phyloP scores from a whole-genome alignment of 139 green algal species.

The Chlamydomonas urium region DNA sequence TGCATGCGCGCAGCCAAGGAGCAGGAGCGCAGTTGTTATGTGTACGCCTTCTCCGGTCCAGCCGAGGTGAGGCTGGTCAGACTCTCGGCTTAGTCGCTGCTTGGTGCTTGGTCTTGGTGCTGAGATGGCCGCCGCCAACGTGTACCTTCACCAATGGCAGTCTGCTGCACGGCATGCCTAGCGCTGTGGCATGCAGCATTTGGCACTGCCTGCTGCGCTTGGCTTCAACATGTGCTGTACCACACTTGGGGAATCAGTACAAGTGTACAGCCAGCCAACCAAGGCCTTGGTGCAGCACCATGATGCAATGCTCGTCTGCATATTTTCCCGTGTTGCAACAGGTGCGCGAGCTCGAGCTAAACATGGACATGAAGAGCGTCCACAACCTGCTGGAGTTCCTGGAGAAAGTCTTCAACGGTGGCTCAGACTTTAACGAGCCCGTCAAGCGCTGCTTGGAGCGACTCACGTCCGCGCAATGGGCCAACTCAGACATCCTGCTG shows the following conservation, averaged over 20 bases:
- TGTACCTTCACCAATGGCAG: neutral
- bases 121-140: neutral
- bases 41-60: slow-evolving; percentile 87
- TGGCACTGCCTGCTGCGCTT: too few species aligned
- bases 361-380: slow-evolving; percentile 43
- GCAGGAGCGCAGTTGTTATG: slow-evolving; percentile 73
- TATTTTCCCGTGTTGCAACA: too few species aligned
- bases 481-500: too few species aligned
- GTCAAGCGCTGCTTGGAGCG: slow-evolving; percentile 72
- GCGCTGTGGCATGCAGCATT: neutral
- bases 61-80: slow-evolving; percentile 25
- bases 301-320: too few species aligned
- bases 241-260: too few species aligned
- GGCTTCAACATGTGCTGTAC: too few species aligned
- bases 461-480: slow-evolving; percentile 64
- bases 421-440: slow-evolving; percentile 73
- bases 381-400: slow-evolving; percentile 81
- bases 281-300: too few species aligned
- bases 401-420: slow-evolving; percentile 52
- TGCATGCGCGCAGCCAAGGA: slow-evolving; percentile 80
- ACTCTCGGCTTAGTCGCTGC: neutral
- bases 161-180: neutral
- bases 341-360: slow-evolving; percentile 86
- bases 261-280: too few species aligned
- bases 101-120: neutral